Percentiles rank a stretch among this genome's conserved stretches.
Conservation (phyloP, 1,139 yeast species). For the Nakaseomyces delphensis region DNA sequence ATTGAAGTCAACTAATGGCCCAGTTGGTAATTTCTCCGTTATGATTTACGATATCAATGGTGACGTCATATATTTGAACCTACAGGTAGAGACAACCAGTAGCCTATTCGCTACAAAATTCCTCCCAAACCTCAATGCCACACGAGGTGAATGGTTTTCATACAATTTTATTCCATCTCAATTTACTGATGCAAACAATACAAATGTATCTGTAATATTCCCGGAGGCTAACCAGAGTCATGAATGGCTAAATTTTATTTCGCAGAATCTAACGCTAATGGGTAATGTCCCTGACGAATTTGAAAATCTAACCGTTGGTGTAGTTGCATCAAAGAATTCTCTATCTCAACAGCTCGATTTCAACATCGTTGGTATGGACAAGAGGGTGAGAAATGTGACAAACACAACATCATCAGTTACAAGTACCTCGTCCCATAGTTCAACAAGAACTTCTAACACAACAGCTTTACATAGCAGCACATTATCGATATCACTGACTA, state of each 20-base stretch:
- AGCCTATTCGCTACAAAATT: slow-evolving; percentile 44
- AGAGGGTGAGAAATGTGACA: slow-evolving; percentile 20
- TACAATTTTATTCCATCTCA: slow-evolving; percentile 43
- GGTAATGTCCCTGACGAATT: slow-evolving; percentile 64
- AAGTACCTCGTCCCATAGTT: slow-evolving; percentile 4
- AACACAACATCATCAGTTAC: slow-evolving; percentile 19
- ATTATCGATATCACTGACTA: slow-evolving; percentile 22
- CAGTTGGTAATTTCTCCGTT: slow-evolving; percentile 40
- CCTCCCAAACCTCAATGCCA: slow-evolving; percentile 56
- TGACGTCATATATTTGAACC: slow-evolving; percentile 53
- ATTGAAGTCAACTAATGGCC: slow-evolving; percentile 34
- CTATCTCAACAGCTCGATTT: slow-evolving; percentile 42
- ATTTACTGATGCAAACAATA: slow-evolving; percentile 46
- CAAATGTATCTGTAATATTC: slow-evolving; percentile 42
- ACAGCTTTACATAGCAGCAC: slow-evolving; percentile 30
- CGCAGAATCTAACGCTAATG: slow-evolving; percentile 51
- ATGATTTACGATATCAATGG: slow-evolving; percentile 54
- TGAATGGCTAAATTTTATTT: slow-evolving; percentile 59
- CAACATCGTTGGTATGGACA: slow-evolving; percentile 47
- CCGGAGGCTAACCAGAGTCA: slow-evolving; percentile 32
- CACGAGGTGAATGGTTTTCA: slow-evolving; percentile 50
- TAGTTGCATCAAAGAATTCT: slow-evolving; percentile 43
- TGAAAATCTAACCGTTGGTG: slow-evolving; percentile 39
- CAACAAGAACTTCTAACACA: slow-evolving; percentile 27
- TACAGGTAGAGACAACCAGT: slow-evolving; percentile 36